phyloP scores from a whole-genome alignment of 1,139 yeast genomes.

The Suhomyces taliae region DNA sequence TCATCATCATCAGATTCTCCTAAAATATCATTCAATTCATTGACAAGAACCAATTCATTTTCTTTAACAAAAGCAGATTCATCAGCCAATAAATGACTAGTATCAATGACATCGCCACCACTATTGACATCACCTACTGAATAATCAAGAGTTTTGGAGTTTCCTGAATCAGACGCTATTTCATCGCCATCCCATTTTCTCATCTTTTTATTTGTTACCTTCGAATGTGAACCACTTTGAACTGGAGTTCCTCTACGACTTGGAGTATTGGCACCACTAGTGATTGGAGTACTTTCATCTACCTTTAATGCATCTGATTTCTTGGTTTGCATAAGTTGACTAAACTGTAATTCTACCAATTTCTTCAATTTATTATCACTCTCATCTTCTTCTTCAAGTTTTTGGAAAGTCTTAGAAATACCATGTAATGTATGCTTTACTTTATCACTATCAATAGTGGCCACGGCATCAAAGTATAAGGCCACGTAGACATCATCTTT shows the following conservation, averaged over 20 bases:
- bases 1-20: constrained; percentile 34
- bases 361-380: constrained; percentile 26
- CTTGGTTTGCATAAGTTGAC: constrained; percentile 32
- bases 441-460: constrained; percentile 43
- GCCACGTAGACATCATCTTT: constrained; percentile 36
- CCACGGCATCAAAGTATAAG: constrained; percentile 41
- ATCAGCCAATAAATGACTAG: constrained; percentile 25
- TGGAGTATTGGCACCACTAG: constrained; percentile 17
- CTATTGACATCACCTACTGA: constrained; percentile 25
- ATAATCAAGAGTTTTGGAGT: constrained; percentile 35
- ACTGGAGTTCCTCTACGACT: constrained; percentile 14
- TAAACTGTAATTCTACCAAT: constrained; percentile 43
- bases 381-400: constrained; percentile 24
- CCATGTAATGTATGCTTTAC: constrained; percentile 35
- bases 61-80: constrained; percentile 37
- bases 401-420: constrained; percentile 35
- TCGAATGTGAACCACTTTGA: neutral
- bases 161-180: constrained; percentile 8
- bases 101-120: constrained; percentile 52
- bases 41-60: constrained; percentile 43
- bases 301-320: constrained; percentile 11
- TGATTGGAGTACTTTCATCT: constrained; percentile 8
- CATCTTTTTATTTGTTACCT: constrained; percentile 35
- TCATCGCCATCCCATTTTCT: constrained; percentile 47
- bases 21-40: constrained; percentile 44